Percentiles rank a stretch among this genome's conserved stretches.
Evolutionary conservation across 345 rosid species (phyloP).

Genomic region (Eucalyptus erythrocorys): DNA sequence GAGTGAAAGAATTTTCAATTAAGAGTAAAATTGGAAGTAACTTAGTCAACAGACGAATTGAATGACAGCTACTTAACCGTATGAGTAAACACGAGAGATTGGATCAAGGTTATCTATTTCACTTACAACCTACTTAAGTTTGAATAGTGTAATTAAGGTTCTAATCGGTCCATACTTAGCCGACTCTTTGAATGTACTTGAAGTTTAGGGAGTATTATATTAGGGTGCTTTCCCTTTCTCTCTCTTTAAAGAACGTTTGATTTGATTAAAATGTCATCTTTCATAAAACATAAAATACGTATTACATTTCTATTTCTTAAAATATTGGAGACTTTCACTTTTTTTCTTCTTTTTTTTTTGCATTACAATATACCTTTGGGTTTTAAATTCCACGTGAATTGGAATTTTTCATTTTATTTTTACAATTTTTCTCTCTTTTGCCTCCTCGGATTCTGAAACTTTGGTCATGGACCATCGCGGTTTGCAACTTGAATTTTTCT

Average conservation of each 20-base stretch:
- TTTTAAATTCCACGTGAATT: not conserved
- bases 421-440: not conserved
- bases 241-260: not conserved
- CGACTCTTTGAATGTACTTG: not conserved
- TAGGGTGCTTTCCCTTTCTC: not conserved
- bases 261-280: not conserved
- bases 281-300: not conserved
- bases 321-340: not conserved
- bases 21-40: not conserved
- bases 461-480: not conserved
- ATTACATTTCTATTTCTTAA: not conserved
- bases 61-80: not conserved
- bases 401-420: not conserved
- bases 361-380: not conserved
- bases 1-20: not conserved
- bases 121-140: not conserved
- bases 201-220: not conserved
- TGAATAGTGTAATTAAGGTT: not conserved
- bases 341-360: accelerated
- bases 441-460: not conserved
- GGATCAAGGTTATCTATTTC: not conserved
- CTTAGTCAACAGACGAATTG: not conserved
- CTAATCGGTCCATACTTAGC: not conserved
- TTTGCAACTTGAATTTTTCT: not conserved
- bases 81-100: not conserved